Percentiles rank a stretch among this genome's conserved stretches.
These are phyloP conservation scores for Oryza rufipogon DNA, from an alignment of 176 grass and related monocot genomes.

Conservation along the genomic window DNA sequence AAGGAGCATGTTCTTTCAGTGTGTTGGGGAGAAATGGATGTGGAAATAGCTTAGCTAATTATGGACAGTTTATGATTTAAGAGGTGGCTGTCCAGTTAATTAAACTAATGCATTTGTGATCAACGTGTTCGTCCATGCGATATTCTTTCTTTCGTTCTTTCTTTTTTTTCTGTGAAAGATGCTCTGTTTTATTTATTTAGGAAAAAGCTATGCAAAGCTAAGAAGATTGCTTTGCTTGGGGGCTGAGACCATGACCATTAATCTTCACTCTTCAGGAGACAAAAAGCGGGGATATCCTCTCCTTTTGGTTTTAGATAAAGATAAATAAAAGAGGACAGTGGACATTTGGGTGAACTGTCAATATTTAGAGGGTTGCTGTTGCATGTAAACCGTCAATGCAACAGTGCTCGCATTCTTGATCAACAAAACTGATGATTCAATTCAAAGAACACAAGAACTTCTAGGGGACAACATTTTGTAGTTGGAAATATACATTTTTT, in stretches of 20 bases:
- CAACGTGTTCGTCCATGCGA: not conserved
- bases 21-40: not conserved
- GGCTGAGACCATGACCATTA: not conserved
- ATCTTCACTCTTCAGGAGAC: conserved; percentile 15
- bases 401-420: not conserved
- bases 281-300: not conserved
- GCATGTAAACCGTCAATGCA: not conserved
- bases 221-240: conserved; percentile 35
- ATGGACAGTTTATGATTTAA: not conserved
- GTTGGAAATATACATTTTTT: too few relatives aligned
- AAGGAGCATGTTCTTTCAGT: not conserved
- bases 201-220: not conserved
- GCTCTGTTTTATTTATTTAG: not conserved
- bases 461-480: too few relatives aligned
- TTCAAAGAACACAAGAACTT: not conserved
- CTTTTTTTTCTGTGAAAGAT: not conserved
- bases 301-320: not conserved
- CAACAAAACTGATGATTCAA: not conserved
- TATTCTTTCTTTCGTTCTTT: not conserved
- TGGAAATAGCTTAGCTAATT: not conserved
- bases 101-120: not conserved
- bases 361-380: not conserved
- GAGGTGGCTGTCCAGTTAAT: not conserved
- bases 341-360: conserved; percentile 14
- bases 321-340: not conserved